These are phyloP conservation scores for Oryza coarctata DNA, from an alignment of 176 grass and related monocot species.

Conservation along the genomic window DNA sequence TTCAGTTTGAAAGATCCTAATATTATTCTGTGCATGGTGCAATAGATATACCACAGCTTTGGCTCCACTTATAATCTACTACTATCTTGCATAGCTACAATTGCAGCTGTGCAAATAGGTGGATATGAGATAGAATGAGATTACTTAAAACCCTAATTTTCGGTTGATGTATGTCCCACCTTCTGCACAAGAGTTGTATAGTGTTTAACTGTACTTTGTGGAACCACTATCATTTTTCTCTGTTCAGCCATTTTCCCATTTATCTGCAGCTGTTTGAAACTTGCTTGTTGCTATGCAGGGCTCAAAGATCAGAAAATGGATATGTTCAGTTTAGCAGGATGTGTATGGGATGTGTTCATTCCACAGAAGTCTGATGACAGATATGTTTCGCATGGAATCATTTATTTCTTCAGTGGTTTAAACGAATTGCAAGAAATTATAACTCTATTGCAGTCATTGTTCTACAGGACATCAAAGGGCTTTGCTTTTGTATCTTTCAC, in stretches of 20 bases:
- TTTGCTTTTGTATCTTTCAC: constrained; percentile 99
- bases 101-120: not conserved
- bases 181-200: not conserved
- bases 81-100: not conserved
- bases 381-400: constrained; percentile 39
- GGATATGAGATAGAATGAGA: not conserved
- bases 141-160: not conserved
- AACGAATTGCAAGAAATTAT: constrained; percentile 29
- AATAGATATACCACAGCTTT: not conserved
- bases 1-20: not conserved
- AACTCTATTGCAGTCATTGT: constrained; percentile 3
- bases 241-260: not conserved
- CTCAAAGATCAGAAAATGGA: constrained; percentile 84
- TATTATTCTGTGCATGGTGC: not conserved
- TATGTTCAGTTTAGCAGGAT: constrained; percentile 66
- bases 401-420: constrained; percentile 24
- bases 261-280: constrained; percentile 21
- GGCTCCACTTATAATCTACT: not conserved
- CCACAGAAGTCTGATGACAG: constrained; percentile 72
- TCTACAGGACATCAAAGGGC: constrained; percentile 88
- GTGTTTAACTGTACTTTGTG: not conserved
- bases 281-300: constrained; percentile 53
- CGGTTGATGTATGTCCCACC: not conserved
- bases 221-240: not conserved
- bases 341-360: constrained; percentile 95